phyloP scores from a whole-genome alignment of 2,329 filamentous ascomycete genomes.

The Claviceps quebecensis region DNA sequence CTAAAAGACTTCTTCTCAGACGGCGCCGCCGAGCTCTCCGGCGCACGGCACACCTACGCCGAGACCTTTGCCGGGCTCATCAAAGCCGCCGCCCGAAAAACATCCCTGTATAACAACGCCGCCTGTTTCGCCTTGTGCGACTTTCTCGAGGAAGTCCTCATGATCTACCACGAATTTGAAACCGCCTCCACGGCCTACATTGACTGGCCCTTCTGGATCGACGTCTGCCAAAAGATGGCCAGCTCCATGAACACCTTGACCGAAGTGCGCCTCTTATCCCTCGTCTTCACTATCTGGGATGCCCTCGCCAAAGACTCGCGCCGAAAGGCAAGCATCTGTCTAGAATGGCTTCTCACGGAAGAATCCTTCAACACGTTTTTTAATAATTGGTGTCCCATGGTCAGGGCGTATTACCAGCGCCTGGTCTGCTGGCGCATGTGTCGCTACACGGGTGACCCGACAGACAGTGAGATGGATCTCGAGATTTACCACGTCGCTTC shows the following conservation, averaged over 20 bases:
- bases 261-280: constrained; percentile 70
- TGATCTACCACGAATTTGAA: constrained; percentile 40
- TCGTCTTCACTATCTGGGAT: constrained; percentile 71
- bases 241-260: constrained; percentile 80
- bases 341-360: constrained; percentile 62
- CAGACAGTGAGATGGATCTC: constrained; percentile 47
- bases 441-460: constrained; percentile 56
- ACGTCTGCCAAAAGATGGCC: constrained; percentile 65
- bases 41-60: constrained; percentile 55
- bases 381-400: constrained; percentile 93
- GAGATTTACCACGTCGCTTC: constrained; percentile 56
- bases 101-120: constrained; percentile 66
- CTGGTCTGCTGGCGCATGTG: constrained; percentile 81
- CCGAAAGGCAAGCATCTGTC: constrained; percentile 56
- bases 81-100: constrained; percentile 59
- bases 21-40: constrained; percentile 21
- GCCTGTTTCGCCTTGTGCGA: constrained; percentile 86
- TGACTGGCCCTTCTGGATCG: constrained; percentile 76
- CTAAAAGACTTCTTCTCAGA: constrained; percentile 63
- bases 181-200: constrained; percentile 36
- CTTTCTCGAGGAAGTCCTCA: constrained; percentile 69
- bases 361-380: constrained; percentile 69
- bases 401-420: constrained; percentile 83
- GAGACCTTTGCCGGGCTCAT: constrained; percentile 60
- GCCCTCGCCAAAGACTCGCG: constrained; percentile 49